These are phyloP conservation scores for Oidiodendron maius DNA, from an alignment of 495 filamentous ascomycete species.

Conservation along the genomic window DNA sequence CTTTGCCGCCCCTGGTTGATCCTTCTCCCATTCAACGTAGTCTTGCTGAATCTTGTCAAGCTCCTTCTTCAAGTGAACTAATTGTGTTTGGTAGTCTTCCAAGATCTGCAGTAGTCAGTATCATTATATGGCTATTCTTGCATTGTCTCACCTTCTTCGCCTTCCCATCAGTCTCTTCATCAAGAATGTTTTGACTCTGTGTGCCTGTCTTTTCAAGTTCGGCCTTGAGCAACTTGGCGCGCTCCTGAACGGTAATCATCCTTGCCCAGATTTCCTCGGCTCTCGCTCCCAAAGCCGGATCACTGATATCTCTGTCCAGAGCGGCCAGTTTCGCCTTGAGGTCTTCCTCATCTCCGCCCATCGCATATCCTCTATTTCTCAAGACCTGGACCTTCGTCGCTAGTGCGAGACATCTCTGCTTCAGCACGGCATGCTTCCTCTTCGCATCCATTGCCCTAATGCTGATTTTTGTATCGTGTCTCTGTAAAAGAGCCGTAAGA, in stretches of 20 bases:
- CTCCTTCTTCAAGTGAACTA: conserved; percentile 78
- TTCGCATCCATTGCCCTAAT: conserved; percentile 75
- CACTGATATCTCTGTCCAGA: conserved; percentile 70
- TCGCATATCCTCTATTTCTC: conserved; percentile 84
- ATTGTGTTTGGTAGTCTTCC: conserved; percentile 82
- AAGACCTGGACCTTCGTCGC: conserved; percentile 90
- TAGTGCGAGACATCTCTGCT: conserved; percentile 73
- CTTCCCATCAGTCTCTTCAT: conserved; percentile 72
- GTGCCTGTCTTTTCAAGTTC: conserved; percentile 66
- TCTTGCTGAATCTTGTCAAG: conserved; percentile 72
- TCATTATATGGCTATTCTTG: conserved; percentile 2
- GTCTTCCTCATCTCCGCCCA: conserved; percentile 87
- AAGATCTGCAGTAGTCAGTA: conserved; percentile 59
- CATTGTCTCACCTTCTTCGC: conserved; percentile 70
- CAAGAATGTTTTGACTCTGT: conserved; percentile 50
- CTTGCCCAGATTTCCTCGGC: conserved; percentile 96
- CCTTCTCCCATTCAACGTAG: conserved; percentile 69
- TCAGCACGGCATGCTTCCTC: conserved; percentile 72
- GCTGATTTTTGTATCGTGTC: conserved; percentile 76
- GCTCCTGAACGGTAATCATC: conserved; percentile 77
- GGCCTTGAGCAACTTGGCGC: conserved; percentile 68
- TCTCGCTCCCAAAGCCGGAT: conserved; percentile 76
- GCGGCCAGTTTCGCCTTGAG: conserved; percentile 75
- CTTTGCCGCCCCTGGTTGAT: conserved; percentile 22
- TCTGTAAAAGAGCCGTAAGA: conserved; percentile 69